phyloP scores from a whole-genome alignment of 768 basidiomycete genomes.

The Suillus ampliporus region DNA sequence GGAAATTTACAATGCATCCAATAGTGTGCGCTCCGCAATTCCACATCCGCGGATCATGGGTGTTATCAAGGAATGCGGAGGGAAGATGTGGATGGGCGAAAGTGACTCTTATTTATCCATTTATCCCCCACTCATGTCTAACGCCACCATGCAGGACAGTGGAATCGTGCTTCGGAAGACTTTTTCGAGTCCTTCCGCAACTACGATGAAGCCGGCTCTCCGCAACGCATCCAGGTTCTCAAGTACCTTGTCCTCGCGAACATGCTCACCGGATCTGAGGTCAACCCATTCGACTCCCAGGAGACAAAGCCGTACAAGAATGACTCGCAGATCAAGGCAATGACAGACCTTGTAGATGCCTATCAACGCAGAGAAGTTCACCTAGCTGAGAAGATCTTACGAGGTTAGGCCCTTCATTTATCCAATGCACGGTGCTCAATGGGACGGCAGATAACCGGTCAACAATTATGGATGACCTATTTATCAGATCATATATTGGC shows the following conservation, averaged over 20 bases:
- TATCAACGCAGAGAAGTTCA: conserved; percentile 97
- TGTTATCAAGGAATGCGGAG: conserved; percentile 98
- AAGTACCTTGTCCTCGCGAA: conserved; percentile 98
- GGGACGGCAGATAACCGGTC: conserved; percentile 76
- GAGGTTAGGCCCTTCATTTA: conserved; percentile 53
- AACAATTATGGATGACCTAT: conserved; percentile 95
- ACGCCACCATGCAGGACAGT: conserved; percentile 69
- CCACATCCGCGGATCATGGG: conserved; percentile 99
- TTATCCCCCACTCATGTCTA: conserved; percentile 7
- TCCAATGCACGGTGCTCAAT: conserved; percentile 10
- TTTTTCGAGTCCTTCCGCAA: conserved; percentile 99
- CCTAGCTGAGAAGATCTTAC: conserved; percentile 93
- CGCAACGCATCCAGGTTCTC: conserved; percentile 95
- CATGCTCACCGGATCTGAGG: conserved; percentile 97
- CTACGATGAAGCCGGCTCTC: conserved; percentile 97
- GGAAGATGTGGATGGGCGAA: conserved; percentile 99
- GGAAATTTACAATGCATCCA: conserved; percentile 98
- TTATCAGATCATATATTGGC: conserved; percentile 95
- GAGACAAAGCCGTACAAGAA: conserved; percentile 99
- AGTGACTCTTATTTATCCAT: conserved; percentile 51
- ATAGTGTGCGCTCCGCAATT: conserved; percentile 92
- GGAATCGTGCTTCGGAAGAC: conserved; percentile 96
- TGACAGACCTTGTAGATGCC: conserved; percentile 96
- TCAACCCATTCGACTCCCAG: conserved; percentile 99
- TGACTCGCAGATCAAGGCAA: conserved; percentile 95